Base-by-base conservation (phyloP, 345 rosid genomes). In the Populus tremula region DNA sequence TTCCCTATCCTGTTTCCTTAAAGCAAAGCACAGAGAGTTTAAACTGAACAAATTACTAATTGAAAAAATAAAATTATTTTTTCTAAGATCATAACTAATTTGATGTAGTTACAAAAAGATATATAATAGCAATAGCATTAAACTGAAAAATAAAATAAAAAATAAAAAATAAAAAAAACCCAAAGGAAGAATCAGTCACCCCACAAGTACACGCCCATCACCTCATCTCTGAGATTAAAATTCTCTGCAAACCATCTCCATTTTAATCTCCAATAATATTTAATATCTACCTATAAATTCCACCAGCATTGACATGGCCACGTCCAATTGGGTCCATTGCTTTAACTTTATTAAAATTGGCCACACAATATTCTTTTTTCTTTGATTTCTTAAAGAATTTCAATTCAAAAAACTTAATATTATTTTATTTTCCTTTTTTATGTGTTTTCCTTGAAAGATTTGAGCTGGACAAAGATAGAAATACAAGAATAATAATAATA, bases 401-500 rank as follows among this genome's bases (percentile, higher is more conserved):
- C 68, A 27, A 25, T 64, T 8, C 69, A 67, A 38, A 35, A 67
- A 38, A 35, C 17, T 47, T 7, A 31, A 0, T 16, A 4, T 7
- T 12, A 4, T n/a, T 21, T 23, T 13, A 4, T 21, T 43, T 25
- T 6, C 2, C 13, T 69, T 18, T 20, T 38, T 5, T 9, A n/a
- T 25, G 59, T 20, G 6, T 21, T 25, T 14, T 29, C 59, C 13
- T 53, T 21, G 20, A 0, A 9, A 11, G 59, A 23, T 74, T 84
- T 77, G 87, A 87, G 89, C 84, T 90, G 91, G 90, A 84, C 70
- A 76, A 54, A 25, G 35, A 29, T 17, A 65, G 59, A 76, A 56
- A 69, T 20, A 20, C 10, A 41, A 75, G 81, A 75, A 82, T 83
- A 31, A 29, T 1, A 82, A 78, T 81, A 83, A 85, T 75, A 83